phyloP scores from a whole-genome alignment of 1,139 yeast genomes.

The Pichiaceae sp. region DNA sequence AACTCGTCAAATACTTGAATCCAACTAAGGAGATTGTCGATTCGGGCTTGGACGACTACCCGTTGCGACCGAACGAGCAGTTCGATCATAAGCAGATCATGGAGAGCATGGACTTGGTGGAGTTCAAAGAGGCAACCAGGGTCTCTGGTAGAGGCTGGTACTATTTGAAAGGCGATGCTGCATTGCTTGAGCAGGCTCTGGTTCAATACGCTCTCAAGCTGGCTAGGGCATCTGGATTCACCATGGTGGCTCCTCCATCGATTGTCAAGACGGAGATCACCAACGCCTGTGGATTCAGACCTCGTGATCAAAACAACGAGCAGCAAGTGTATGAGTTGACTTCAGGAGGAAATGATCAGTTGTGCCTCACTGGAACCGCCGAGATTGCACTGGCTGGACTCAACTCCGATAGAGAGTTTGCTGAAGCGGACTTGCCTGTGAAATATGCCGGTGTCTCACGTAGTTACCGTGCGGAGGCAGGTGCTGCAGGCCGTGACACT shows the following conservation, averaged over 20 bases:
- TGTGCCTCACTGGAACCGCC: conserved; percentile 88
- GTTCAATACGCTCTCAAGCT: conserved; percentile 65
- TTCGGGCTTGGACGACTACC: conserved; percentile 12
- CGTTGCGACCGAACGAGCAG: conserved; percentile 17
- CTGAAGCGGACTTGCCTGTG: conserved; percentile 32
- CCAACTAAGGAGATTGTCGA: conserved; percentile 22
- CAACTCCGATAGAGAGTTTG: conserved; percentile 28
- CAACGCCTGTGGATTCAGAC: conserved; percentile 90
- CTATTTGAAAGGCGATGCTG: conserved; percentile 79
- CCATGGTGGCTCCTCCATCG: conserved; percentile 74
- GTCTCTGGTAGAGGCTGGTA: conserved; percentile 88
- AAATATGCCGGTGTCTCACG: conserved; percentile 78
- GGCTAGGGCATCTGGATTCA: conserved; percentile 64
- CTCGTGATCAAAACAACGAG: conserved; percentile 83
- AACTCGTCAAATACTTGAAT: conserved; percentile 44
- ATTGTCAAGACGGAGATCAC: conserved; percentile 73
- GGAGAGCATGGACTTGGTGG: conserved; percentile 51
- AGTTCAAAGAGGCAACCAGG: conserved; percentile 62
- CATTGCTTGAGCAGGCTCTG: conserved; percentile 81
- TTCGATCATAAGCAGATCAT: conserved; percentile 66
- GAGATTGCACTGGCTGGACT: conserved; percentile 90
- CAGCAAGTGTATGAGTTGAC: conserved; percentile 69
- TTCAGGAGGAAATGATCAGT: conserved; percentile 22
- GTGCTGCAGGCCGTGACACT: conserved; percentile 90
- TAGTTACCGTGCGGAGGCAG: conserved; percentile 94